Evolutionary conservation across 192 early-diverging fungal genomes (phyloP), one percentile per base, ranked within the genome.

Genomic region (Geranomyces michiganensis): DNA sequence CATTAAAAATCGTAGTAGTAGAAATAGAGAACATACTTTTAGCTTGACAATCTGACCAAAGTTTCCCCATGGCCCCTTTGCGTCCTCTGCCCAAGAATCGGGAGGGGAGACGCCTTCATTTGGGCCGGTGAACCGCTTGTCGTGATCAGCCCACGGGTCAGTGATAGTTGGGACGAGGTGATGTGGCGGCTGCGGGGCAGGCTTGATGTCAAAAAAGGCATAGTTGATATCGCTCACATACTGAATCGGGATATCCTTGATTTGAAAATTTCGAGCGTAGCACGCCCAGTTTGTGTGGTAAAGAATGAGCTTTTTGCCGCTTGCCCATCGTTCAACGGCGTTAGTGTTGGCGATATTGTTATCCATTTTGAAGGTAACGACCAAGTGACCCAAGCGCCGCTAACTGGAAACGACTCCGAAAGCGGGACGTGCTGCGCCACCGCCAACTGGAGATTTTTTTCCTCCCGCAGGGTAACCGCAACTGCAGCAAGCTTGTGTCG

Each of bases 31-130:
- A n/a, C n/a, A n/a, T n/a, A 41, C 36, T 10, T 82, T 85, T 26
- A 85, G 67, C 65, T 85, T 85, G 55, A 76, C 29, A 49, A 85
- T 80, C 67, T 85, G 80, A 0, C 84, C 82, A 62, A 85, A 77
- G 47, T 85, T 82, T 17, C 84, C 84, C 46, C 53, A 80, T 1
- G 56, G 56, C 1, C 33, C 32, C 8, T 45, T 29, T 9, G 70
- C 53, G 33, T 51, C 56, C 22, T 75, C 80, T n/a, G 74, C 56
- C 70, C 78, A 79, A 5, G 75, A 46, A 62, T 85, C 81, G 5
- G 77, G 70, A 15, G 83, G 83, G 0, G 53, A 27, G 4, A 85
- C 74, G 24, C 76, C 73, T 41, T 81, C 78, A 41, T 32, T 41
- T 15, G 72, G 68, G 30, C 70, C 64, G 0, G 76, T 67, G 43